Evolutionary conservation across 495 filamentous ascomycete species (phyloP).

Genomic region (Hypoxylon intermedium): DNA sequence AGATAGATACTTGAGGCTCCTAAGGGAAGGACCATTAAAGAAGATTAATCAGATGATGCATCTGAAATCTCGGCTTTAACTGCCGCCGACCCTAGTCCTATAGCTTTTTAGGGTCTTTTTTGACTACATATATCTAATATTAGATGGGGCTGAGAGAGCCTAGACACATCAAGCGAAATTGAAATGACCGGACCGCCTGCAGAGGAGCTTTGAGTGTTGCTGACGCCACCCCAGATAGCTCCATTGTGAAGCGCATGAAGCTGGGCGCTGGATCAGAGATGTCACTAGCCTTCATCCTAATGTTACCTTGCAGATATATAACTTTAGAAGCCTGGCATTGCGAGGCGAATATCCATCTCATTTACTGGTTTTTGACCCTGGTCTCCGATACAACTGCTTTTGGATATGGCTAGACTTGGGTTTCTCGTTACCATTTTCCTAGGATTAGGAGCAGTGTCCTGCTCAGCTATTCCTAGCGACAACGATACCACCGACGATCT

Average conservation of each 20-base stretch:
- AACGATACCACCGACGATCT: slow-evolving; percentile 2
- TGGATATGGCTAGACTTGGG: slow-evolving; percentile 17
- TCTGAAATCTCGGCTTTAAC: neutral
- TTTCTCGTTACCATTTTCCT: slow-evolving; percentile 20
- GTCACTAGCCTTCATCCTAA: neutral
- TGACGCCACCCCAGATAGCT: slow-evolving; percentile 25
- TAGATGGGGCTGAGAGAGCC: neutral
- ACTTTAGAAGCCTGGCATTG: neutral
- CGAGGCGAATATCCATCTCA: neutral
- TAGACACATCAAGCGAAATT: neutral
- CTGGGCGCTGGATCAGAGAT: slow-evolving; percentile 8
- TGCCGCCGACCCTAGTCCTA: slow-evolving; percentile 7
- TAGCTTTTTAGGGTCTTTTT: no score
- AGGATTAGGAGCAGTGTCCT: slow-evolving; percentile 12
- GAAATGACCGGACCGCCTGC: slow-evolving; percentile 7
- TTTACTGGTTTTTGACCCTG: neutral
- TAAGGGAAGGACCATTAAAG: neutral
- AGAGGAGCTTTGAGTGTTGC: slow-evolving; percentile 7
- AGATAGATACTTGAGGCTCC: no score
- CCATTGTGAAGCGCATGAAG: neutral
- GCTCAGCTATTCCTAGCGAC: slow-evolving; percentile 5
- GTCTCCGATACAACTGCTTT: neutral
- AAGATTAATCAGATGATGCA: neutral
- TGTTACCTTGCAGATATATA: slow-evolving; percentile 29
- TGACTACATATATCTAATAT: no score